Base-by-base conservation (phyloP, 2,329 filamentous ascomycete genomes). In the Colletotrichum scovillei region DNA sequence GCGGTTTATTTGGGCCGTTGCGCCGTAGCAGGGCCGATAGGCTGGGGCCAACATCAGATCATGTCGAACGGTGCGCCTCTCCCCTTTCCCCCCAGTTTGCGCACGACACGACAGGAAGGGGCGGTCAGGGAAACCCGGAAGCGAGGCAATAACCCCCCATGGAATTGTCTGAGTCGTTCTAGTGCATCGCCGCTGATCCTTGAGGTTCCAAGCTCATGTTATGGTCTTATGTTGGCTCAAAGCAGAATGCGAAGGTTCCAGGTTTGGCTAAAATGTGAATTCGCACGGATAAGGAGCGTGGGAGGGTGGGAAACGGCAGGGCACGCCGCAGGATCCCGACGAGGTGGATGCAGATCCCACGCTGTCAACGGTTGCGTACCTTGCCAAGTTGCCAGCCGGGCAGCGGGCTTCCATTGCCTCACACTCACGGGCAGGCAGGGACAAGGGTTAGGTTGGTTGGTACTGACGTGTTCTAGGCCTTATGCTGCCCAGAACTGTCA, bases 1-100 rank as follows among this genome's bases (percentile, higher is more conserved):
- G 12, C 24, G 6, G 4, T 30, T 35, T 4, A 30, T 52, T 63
- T n/a, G 9, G 42, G 22, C 42, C 42, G 42, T 63, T n/a, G 28
- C 58, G 42, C 66, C 69, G 69, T 38, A 59, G 65, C 65, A 59
- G 60, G 58, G 66, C 65, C 66, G 65, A 72, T n/a, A n/a, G 57
- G n/a, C 32, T 55, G n/a, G n/a, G 11, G 32, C 12, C 42, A 69
- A 12, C 35, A 72, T 69, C 66, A 69, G 66, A 63, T 55, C 69
- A 69, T 69, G 30, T 28, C 2, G 46, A 26, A 35, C 26, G 42
- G 42, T 22, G 38, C 38, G 38, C 19, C 42, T 11, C 42, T 49
- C 19, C 16, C 38, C 38, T 42, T 42, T 14, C 5, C 42, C 42
- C 42, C 42, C 42, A 19, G n/a, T 5, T 63, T 53, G 46, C 14